Base-by-base conservation (phyloP, 805 yeast species). In the Wickerhamomyces chambardii region DNA sequence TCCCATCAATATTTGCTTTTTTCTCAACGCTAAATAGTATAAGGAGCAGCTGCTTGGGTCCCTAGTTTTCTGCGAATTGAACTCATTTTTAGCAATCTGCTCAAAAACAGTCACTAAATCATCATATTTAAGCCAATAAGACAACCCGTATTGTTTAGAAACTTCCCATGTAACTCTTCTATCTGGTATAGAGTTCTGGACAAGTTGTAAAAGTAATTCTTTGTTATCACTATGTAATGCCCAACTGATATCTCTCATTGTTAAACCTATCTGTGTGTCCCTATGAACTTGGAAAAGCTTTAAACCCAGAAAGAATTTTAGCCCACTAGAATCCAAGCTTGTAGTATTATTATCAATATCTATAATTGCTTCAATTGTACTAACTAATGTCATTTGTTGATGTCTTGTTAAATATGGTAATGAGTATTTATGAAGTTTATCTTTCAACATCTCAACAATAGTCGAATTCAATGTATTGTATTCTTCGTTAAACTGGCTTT, bases 391-490 rank as follows among this genome's bases (percentile, higher is more conserved):
- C 21, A 80, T 76, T 50, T 89, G 97, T 54, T 89, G 96, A 58
- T 89, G 97, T 40, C 95, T 75, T 0, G 95, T 86, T 21, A 89
- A 54, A 41, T 79, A 78, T 0, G 96, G 96, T 19, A 89, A 60
- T 2, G 90, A 67, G 5, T 72, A 63, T 39, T 71, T 75, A 29
- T 75, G 74, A 35, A 89, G 61, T 40, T 73, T 74, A 17, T 79
- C 82, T 14, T 66, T 59, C 17, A 89, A 59, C 3, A 70, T 53
- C 1, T 60, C 65, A 4, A 74, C 65, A 15, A 75, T 64, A 3
- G 53, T 47, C 9, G 52, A 46, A 38, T 63, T 64, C 45, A 75
- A 78, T 15, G 45, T 44, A 1, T 53, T 53, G 36, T 56, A 65
- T 5, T 67, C 64, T 38, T 65, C 70, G 9, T 63, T 61, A 33